Base-by-base conservation (phyloP, 345 rosid genomes). In the Rhizophora apiculata region DNA sequence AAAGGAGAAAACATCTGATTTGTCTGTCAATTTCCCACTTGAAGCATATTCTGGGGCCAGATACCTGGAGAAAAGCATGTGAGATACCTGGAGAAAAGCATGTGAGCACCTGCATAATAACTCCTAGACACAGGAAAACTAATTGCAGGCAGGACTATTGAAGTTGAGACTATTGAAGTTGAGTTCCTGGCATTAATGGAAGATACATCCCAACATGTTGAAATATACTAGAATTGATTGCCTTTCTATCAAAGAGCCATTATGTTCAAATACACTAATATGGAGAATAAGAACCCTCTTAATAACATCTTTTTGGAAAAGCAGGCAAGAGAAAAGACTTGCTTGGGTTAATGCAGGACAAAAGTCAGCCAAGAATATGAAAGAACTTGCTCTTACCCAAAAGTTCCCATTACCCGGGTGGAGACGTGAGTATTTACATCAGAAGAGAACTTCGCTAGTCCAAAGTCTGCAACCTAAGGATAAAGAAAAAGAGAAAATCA, bases 21-120 rank as follows among this genome's bases (percentile, higher is more conserved):
- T 92, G 1, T 92, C 97, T 0, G 93, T 78, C 36, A 92, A 84
- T 74, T 91, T 91, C 37, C 98, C 98, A 68, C 93, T 94, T 0
- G 98, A 72, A 70, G 98, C 98, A 78, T 94, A 94, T 66, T 91
- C 98, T n/a, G 98, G 98, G 74, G 98, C 98, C 77, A 94, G 74
- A 80, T 94, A 94, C 57, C 96, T 88, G 82, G 21, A 68, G 10
- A 13, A 32, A 20, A 68, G 56, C 64, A 67, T 48, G 21, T 34
- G 24, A 73, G 43, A 80, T 94, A 94, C 57, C 96, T 88, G 82
- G 21, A 68, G 10, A 13, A 32, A 20, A 68, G 56, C 64, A 67
- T 48, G 21, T 34, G 24, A 73, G 43, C 39, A 29, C 22, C 11
- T 64, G 52, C 46, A 22, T 48, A 61, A 63, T 30, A 43, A 43